Evolutionary conservation across 495 filamentous ascomycete species (phyloP).

Genomic region (Aspergillus egyptiacus): DNA sequence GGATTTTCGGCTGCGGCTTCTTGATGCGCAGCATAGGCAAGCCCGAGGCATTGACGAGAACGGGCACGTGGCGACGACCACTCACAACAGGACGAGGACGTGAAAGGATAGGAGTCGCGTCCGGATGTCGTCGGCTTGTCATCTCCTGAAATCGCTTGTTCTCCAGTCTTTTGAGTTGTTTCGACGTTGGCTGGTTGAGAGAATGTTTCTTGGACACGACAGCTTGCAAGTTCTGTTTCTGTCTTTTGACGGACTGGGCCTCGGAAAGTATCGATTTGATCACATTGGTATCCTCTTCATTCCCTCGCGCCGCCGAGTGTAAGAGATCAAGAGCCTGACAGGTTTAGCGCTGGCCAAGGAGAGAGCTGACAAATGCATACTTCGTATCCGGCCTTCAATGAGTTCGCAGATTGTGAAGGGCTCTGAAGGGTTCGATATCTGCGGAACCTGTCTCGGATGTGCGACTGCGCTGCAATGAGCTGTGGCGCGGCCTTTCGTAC

Average conservation of each 20-base stretch:
- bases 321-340: conserved; percentile 35
- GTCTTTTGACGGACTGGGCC: conserved; percentile 14
- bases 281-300: conserved; percentile 16
- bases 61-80: conserved; percentile 54
- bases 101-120: conserved; percentile 36
- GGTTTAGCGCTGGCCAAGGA: conserved; percentile 16
- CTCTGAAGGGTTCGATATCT: conserved; percentile 50
- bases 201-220: conserved; percentile 6
- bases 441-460: conserved; percentile 52
- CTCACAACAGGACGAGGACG: conserved; percentile 43
- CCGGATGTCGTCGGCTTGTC: conserved; percentile 31
- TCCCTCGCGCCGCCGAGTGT: conserved; percentile 34
- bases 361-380: conserved; percentile 28
- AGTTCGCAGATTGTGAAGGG: conserved; percentile 46
- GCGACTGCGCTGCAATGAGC: conserved; percentile 33
- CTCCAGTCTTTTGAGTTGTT: conserved; percentile 24
- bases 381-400: conserved; percentile 61
- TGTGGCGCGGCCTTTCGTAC: conserved; percentile 40
- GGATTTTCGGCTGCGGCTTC: conserved; percentile 58
- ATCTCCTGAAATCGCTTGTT: conserved; percentile 21
- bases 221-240: conserved; percentile 20
- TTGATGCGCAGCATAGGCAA: conserved; percentile 65
- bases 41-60: conserved; percentile 49
- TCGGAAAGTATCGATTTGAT: conserved; percentile 25
- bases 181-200: conserved; percentile 21